phyloP scores from a whole-genome alignment of 108 stramenopile species.

The Cyclostephanos tholiformis region DNA sequence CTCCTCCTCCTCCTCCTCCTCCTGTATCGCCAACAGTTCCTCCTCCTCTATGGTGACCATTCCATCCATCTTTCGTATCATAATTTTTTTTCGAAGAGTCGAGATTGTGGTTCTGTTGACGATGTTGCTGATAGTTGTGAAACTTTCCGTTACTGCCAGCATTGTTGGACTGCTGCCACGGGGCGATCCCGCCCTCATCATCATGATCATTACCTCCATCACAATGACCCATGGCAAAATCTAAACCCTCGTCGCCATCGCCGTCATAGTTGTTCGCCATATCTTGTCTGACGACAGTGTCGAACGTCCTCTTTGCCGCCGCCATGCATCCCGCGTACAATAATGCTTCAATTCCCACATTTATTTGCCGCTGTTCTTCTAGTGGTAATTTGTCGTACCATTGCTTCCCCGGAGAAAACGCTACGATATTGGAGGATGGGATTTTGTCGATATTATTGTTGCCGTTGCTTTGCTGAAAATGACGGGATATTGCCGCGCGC shows the following conservation, averaged over 20 bases:
- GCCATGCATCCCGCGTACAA: conserved; percentile 72
- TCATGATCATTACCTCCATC: background rate
- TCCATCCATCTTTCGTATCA: conserved; percentile 1
- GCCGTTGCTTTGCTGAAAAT: conserved; percentile 4
- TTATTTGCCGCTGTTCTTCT: conserved; percentile 52
- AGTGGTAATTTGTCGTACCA: conserved; percentile 52
- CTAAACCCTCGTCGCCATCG: background rate
- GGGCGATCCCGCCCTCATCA: background rate
- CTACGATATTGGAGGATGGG: conserved; percentile 10
- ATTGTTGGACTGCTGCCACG: background rate
- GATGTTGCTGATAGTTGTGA: background rate
- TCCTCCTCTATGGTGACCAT: conserved; percentile 1
- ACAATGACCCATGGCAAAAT: background rate
- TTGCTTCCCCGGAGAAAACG: conserved; percentile 31
- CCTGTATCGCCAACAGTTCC: background rate
- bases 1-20: background rate
- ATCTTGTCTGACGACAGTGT: conserved; percentile 57
- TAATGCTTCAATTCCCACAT: conserved; percentile 63
- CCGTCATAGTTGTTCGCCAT: conserved; percentile 38
- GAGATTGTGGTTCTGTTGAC: background rate
- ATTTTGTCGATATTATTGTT: background rate
- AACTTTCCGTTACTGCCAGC: background rate
- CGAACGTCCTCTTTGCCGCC: conserved; percentile 62
- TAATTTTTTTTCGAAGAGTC: background rate
- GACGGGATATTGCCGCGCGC: conserved; percentile 35